Evolutionary conservation across 1,284 basidiomycete species (phyloP), one percentile per base, ranked within the genome.

Genomic region (Austroboletus rostrupii): DNA sequence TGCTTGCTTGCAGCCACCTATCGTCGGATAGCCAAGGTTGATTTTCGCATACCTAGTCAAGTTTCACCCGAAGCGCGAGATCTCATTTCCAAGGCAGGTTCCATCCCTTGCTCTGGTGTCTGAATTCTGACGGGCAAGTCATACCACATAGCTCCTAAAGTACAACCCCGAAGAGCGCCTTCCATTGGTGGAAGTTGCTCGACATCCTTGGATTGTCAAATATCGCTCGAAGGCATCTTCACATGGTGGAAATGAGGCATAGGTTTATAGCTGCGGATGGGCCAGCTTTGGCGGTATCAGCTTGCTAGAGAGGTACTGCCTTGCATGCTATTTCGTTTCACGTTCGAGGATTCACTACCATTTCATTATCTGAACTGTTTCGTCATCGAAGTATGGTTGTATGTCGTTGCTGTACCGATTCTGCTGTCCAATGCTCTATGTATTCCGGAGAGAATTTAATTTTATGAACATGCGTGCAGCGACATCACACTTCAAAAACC

Each of bases 131-230:
- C 9, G 13, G 37, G 16, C 31, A 50, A 17, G 62, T 35, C 16
- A 11, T 16, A 40, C 20, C 39, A 11, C n/a, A 9, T 63, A 97
- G 95, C 81, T 99, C 9, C 79, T 99, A 11, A 84, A 84, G 65
- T 87, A 95, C 60, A 84, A 93, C 31, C 92, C 96, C 0, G 79
- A 88, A 60, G 81, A 90, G 48, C 83, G 97, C 2, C 58, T 99
- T 6, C 79, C 94, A 0, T 78, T 99, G 11, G 69, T 73, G 1
- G 85, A 96, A 23, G 96, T 97, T 28, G 76, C 87, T 36, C 73
- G 74, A 10, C 97, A 98, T 64, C 93, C 95, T 10, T 99, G 97
- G 96, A 88, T 99, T 55, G 76, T 89, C 53, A 90, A 84, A 67
- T 87, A 96, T 57, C 72, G 81, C 32, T 70, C 76, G 23, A 76